Evolutionary conservation across 176 grass and related monocot genomes (phyloP).

Genomic region (Thinopyrum elongatum): DNA sequence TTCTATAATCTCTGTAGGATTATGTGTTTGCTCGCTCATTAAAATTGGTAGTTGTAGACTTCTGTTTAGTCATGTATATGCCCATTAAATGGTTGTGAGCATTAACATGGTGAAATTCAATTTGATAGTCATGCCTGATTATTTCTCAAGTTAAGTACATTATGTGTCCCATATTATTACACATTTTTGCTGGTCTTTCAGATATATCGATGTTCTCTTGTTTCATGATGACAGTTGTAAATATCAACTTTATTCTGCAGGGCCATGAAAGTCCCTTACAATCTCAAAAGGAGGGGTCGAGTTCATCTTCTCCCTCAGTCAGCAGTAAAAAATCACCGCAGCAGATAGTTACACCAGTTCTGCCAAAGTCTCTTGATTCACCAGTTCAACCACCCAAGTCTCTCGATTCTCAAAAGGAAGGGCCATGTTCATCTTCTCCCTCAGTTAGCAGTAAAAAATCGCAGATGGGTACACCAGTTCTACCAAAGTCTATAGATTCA

Average conservation of each 20-base stretch:
- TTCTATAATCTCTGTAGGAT: not conserved
- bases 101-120: not conserved
- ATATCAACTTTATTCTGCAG: not conserved
- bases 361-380: not conserved
- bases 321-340: not conserved
- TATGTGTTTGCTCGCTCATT: too few relatives aligned
- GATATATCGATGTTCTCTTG: not conserved
- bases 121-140: not conserved
- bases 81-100: not conserved
- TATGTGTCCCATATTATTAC: not conserved
- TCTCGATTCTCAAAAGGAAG: not conserved
- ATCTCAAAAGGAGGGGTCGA: not conserved
- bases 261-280: not conserved
- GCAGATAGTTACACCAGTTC: not conserved
- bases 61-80: not conserved
- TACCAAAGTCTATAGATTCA: not conserved
- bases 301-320: not conserved
- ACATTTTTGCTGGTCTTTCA: not conserved
- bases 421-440: not conserved
- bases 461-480: conserved; percentile 4
- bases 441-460: not conserved
- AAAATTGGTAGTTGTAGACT: not conserved
- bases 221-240: not conserved
- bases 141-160: not conserved
- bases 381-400: not conserved